A percentile compares a stretch with the other conserved stretches of the same genome.
Evolutionary conservation across 108 stramenopile species (phyloP).

Genomic region (Discostella stelligeroides): DNA sequence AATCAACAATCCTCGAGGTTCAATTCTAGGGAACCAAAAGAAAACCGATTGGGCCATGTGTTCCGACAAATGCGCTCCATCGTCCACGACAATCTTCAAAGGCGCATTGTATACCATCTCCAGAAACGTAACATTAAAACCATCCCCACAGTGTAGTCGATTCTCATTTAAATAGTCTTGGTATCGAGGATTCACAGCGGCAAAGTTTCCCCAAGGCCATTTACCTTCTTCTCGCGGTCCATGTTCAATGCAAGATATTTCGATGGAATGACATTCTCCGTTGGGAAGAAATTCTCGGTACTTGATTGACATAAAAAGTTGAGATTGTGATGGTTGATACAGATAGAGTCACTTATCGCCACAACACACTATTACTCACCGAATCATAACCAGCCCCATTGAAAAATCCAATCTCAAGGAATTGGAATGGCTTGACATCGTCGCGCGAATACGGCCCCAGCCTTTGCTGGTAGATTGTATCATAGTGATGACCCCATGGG

Average conservation of each 20-base stretch:
- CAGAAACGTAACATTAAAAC: constrained; percentile 33
- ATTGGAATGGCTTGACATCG: constrained; percentile 54
- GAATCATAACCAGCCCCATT: constrained; percentile 49
- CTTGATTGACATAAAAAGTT: neutral
- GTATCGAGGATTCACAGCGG: constrained; percentile 44
- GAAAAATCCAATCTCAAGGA: constrained; percentile 66
- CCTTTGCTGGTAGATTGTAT: constrained; percentile 62
- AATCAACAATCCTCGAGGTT: constrained; percentile 59
- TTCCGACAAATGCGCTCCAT: constrained; percentile 51
- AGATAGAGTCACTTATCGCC: too few species aligned
- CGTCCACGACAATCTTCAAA: constrained; percentile 64
- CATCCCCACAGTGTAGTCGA: constrained; percentile 70
- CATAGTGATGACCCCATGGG: constrained; percentile 60
- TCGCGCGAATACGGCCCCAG: constrained; percentile 39
- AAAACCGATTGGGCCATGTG: constrained; percentile 62
- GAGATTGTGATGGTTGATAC: too few species aligned
- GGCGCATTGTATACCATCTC: constrained; percentile 51
- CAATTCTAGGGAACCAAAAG: constrained; percentile 66
- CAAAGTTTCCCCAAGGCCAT: constrained; percentile 68
- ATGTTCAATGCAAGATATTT: constrained; percentile 54
- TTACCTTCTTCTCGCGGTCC: constrained; percentile 61
- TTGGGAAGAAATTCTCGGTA: constrained; percentile 48
- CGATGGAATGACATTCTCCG: constrained; percentile 57
- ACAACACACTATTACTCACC: constrained; percentile 1
- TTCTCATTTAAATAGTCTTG: constrained; percentile 41